Evolutionary conservation across 2,329 filamentous ascomycete genomes (phyloP).

Genomic region (Xylogone sp.): DNA sequence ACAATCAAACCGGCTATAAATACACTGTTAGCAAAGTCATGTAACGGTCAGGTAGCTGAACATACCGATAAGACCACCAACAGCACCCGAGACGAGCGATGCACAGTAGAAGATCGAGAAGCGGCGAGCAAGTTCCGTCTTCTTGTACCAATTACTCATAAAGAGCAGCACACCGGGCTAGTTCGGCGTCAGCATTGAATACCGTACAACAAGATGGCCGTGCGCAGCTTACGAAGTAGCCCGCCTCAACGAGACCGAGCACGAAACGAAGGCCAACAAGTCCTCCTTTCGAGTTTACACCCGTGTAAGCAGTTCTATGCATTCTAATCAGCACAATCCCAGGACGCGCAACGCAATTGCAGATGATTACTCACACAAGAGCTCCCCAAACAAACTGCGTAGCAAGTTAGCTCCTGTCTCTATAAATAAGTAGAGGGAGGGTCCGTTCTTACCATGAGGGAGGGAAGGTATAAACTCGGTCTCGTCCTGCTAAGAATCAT

Average conservation of each 20-base stretch:
- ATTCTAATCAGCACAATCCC: constrained; percentile 39
- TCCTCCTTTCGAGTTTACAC: constrained; percentile 41
- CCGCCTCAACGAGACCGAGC: constrained; percentile 46
- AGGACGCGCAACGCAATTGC: constrained; percentile 50
- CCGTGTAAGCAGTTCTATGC: constrained; percentile 47
- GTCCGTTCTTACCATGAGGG: constrained; percentile 28
- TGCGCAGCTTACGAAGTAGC: constrained; percentile 35
- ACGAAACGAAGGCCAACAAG: constrained; percentile 45
- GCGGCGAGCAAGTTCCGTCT: constrained; percentile 42
- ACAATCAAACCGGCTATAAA: constrained; percentile 12
- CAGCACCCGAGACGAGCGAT: constrained; percentile 49
- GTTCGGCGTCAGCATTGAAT: not conserved
- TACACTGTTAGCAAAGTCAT: not conserved
- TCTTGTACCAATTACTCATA: constrained; percentile 55
- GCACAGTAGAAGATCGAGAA: constrained; percentile 56
- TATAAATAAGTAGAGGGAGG: constrained; percentile 21
- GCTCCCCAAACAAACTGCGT: constrained; percentile 34
- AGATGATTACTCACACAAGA: constrained; percentile 43
- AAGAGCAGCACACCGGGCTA: constrained; percentile 45
- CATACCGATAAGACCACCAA: constrained; percentile 42
- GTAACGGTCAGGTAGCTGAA: not conserved
- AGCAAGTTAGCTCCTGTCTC: constrained; percentile 24
- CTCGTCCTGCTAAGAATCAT: constrained; percentile 40
- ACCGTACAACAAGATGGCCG: too few species aligned
- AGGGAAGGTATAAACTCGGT: constrained; percentile 41